Base-by-base conservation (phyloP, 2,329 filamentous ascomycete species). In the Huntiella decipiens region DNA sequence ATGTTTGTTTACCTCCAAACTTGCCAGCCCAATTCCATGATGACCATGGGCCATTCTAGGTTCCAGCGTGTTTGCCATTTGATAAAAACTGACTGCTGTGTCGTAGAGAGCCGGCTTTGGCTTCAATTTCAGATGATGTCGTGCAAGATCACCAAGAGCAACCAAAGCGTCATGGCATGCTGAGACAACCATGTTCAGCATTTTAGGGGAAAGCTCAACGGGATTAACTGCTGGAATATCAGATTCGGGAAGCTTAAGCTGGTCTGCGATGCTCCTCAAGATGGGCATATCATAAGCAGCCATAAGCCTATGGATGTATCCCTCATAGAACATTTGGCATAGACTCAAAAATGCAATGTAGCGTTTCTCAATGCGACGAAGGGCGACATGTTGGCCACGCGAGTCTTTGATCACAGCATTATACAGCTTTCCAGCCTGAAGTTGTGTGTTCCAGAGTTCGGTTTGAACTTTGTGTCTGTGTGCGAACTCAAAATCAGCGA, bases 1-100 rank as follows among this genome's bases (percentile, higher is more conserved):
- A 57, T 92, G 82, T 53, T 88, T 80, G 48, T 72, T 73, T 54
- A 87, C 76, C 45, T 81, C 78, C 41, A 84, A 71, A 50, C 81
- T 79, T 49, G 96, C 79, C 33, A 96, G 82, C 33, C 83, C 87
- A 59, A 91, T 76, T 60, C 96, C 91, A 56, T 98, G 88, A 56
- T 92, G 82, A 12, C 85, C 82, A 51, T 78, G 74, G 28, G 88
- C 88, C 39, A 82, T 85, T 13, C 74, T 67, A 3, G 88, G 85
- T 53, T 82, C 73, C 45, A 96, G 71, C 44, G 81, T 75, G 52
- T 78, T 75, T 16, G 91, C 91, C 50, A 96, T 67, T 46, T 73
- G 68, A 60, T 98, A 96, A 61, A 88, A 94, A 8, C 80, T 78
- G 55, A 87, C 69, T 11, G 88, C 85, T 11, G 75, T 75, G 19